Conservation (phyloP, 495 filamentous ascomycete species). For the Pseudoneurospora amorphoporcata region DNA sequence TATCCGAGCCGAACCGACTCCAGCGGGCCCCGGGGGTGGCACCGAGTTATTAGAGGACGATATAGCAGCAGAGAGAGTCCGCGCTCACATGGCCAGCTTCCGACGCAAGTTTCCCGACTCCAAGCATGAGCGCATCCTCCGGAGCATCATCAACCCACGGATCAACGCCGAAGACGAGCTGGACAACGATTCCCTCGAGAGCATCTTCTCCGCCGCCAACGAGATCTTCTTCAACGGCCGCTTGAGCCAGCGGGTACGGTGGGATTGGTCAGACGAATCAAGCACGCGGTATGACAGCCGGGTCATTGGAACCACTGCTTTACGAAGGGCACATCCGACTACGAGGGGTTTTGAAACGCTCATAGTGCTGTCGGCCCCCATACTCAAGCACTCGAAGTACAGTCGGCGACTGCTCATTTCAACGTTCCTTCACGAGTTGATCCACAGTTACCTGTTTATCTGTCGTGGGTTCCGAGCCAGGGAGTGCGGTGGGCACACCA, state of each 20-base stretch:
- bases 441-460: conserved; percentile 49
- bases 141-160: conserved; percentile 38
- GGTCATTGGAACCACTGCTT: conserved; percentile 45
- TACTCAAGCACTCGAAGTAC: conserved; percentile 35
- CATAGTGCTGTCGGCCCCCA: conserved; percentile 42
- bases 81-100: conserved; percentile 29
- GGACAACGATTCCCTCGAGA: conserved; percentile 38
- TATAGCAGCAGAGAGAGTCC: conserved; percentile 30
- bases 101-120: conserved; percentile 33
- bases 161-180: conserved; percentile 29
- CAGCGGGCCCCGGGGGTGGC: conserved; percentile 7
- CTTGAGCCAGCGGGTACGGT: conserved; percentile 38
- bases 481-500: conserved; percentile 41
- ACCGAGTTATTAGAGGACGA: conserved; percentile 27
- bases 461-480: conserved; percentile 40
- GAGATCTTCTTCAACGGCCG: conserved; percentile 44
- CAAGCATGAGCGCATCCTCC: conserved; percentile 39
- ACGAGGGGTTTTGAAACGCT: conserved; percentile 42
- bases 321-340: conserved; percentile 27
- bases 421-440: conserved; percentile 47
- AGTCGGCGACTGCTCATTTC: conserved; percentile 43
- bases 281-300: conserved; percentile 24
- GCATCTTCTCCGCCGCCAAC: conserved; percentile 42
- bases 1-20: conserved; percentile 19
- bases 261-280: conserved; percentile 38